These are phyloP conservation scores for Hanseniaspora gamundiae DNA, from an alignment of 1,139 yeast genomes.

Conservation along the genomic window DNA sequence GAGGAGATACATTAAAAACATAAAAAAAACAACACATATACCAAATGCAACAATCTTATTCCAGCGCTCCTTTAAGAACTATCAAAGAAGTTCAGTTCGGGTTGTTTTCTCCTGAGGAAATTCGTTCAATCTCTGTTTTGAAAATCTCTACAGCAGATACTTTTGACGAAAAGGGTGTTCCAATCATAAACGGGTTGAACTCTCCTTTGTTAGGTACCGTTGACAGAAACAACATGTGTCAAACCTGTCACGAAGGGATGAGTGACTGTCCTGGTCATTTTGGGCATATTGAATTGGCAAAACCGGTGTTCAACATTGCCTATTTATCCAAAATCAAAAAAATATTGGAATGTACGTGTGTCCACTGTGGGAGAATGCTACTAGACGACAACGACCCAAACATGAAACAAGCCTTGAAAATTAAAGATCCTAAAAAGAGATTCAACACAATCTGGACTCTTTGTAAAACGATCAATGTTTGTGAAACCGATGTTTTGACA, in stretches of 20 bases:
- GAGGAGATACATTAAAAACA: neutral
- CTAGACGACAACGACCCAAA: conserved; percentile 78
- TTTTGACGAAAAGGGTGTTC: conserved; percentile 94
- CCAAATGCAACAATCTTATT: conserved; percentile 37
- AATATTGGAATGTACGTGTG: conserved; percentile 91
- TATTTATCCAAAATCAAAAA: conserved; percentile 89
- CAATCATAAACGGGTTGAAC: conserved; percentile 92
- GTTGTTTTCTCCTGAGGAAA: conserved; percentile 93
- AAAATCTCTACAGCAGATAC: conserved; percentile 97
- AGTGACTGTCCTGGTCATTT: conserved; percentile 99
- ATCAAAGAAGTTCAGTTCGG: conserved; percentile 98
- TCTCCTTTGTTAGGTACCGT: conserved; percentile 96
- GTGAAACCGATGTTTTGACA: conserved; percentile 76
- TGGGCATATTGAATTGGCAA: conserved; percentile 96
- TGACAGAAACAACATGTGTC: conserved; percentile 94
- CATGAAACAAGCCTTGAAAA: conserved; percentile 80
- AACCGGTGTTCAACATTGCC: conserved; percentile 96
- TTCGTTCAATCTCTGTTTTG: conserved; percentile 92
- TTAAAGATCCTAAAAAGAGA: conserved; percentile 89
- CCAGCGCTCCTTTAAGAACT: conserved; percentile 94
- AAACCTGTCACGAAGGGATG: conserved; percentile 98
- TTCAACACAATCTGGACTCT: conserved; percentile 93
- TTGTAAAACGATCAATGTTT: conserved; percentile 85
- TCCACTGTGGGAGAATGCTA: conserved; percentile 93
- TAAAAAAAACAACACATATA: neutral